Evolutionary conservation across 495 filamentous ascomycete species (phyloP), one percentile per base, ranked within the genome.

Genomic region (Gamarada debralockiae): DNA sequence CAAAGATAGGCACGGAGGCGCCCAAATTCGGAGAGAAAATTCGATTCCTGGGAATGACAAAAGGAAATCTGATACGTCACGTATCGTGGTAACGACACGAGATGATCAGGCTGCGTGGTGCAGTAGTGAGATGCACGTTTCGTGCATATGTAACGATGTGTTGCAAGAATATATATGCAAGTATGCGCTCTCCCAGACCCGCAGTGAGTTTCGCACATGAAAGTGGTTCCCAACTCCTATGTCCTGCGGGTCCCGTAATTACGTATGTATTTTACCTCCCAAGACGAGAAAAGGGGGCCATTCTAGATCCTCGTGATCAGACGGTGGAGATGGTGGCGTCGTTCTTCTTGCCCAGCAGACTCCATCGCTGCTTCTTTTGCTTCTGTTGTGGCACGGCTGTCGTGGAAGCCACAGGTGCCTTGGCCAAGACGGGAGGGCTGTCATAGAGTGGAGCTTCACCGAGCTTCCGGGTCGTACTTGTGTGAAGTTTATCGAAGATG

Each of bases 371-470:
- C 36, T 59, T 59, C 53, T 58, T 59, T 10, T 31, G 23, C 48
- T 57, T 57, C 6, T 22, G 23, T 42, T 56, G 48, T 23, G 15
- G 43, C 18, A 37, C 48, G 3, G 38, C 36, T 0, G 31, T 38
- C 2, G 42, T 50, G 20, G 45, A 20, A 2, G 44, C 42, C 13
- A 49, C 20, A 10, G 52, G 34, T 5, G 23, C 15, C 48, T 48
- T 61, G 13, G 29, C n/a, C 20, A 38, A 23, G n/a, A 45, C 12
- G 5, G 45, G 58, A 33, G 53, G 48, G 27, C 21, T 57, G 31
- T 48, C 49, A 23, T 42, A 51, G 5, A 66, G 22, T 10, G 64
- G 61, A 22, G 62, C 64, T 39, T 67, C 64, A 41, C 64, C 64
- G 10, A 67, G 36, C 41, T 65, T 65, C 17, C 64, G 56, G 10